A percentile compares a stretch with the other conserved stretches of the same genome.
phyloP scores from a whole-genome alignment of 805 yeast genomes.

The Lipomyces anomalus region DNA sequence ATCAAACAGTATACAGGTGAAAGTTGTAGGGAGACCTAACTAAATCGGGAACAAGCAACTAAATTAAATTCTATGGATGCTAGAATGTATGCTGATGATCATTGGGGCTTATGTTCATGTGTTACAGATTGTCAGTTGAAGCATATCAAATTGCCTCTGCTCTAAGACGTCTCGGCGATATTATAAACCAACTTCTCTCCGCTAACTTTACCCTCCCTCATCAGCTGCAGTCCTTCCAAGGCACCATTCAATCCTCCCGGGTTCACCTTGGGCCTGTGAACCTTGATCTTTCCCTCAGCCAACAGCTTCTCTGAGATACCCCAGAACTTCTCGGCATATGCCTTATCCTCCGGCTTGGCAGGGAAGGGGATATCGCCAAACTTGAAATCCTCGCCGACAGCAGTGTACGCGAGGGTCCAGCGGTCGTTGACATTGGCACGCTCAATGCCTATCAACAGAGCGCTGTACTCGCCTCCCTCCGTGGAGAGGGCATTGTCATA shows the following conservation, averaged over 20 bases:
- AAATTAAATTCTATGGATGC: no score
- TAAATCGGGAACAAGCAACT: no score
- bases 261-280: background rate
- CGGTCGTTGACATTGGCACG: background rate
- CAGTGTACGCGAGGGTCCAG: background rate
- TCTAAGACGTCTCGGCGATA: background rate
- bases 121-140: no score
- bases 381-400: background rate
- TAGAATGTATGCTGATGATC: no score
- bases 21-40: no score
- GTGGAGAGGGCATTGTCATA: background rate
- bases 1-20: no score
- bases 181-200: constrained; percentile 1
- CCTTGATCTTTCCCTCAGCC: background rate
- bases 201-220: constrained; percentile 1
- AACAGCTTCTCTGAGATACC: background rate
- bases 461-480: background rate
- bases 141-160: no score
- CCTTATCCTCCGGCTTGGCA: background rate
- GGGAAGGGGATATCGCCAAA: background rate
- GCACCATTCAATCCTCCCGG: constrained; percentile 1
- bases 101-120: no score
- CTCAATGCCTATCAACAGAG: no score
- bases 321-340: background rate
- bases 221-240: background rate